Evolutionary conservation across 2,329 filamentous ascomycete species (phyloP).

Genomic region (Fusarium drepaniforme): DNA sequence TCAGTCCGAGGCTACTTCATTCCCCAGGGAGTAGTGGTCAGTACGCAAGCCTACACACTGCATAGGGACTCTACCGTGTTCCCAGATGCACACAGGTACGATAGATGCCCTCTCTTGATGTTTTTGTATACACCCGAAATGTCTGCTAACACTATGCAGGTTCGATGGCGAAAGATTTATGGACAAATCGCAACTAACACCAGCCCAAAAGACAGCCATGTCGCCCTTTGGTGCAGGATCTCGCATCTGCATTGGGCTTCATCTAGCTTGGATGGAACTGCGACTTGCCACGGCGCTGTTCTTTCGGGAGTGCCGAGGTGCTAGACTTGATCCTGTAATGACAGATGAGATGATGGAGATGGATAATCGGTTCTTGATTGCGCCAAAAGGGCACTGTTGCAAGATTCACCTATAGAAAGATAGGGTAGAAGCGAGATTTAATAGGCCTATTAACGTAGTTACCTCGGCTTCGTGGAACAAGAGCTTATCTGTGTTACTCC

Average conservation of each 20-base stretch:
- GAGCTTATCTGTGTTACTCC: too few relatives aligned
- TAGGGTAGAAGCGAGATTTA: not conserved
- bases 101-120: not conserved
- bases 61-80: constrained; percentile 15
- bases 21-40: not conserved
- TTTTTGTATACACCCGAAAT: not conserved
- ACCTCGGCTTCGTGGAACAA: too few relatives aligned
- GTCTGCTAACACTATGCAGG: not conserved
- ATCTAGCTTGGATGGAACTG: constrained; percentile 30
- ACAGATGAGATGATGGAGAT: constrained; percentile 24
- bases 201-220: not conserved
- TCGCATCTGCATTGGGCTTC: constrained; percentile 24
- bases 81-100: constrained; percentile 6
- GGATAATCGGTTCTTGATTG: not conserved
- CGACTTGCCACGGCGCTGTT: constrained; percentile 21
- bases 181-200: not conserved
- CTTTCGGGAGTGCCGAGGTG: constrained; percentile 22
- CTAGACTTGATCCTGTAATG: not conserved
- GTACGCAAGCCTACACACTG: constrained; percentile 23
- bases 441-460: too few relatives aligned
- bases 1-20: not conserved
- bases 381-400: not conserved
- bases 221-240: constrained; percentile 27
- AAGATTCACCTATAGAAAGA: not conserved
- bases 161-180: not conserved